Evolutionary conservation across 2,329 filamentous ascomycete genomes (phyloP).

Genomic region (Diaporthe citri): DNA sequence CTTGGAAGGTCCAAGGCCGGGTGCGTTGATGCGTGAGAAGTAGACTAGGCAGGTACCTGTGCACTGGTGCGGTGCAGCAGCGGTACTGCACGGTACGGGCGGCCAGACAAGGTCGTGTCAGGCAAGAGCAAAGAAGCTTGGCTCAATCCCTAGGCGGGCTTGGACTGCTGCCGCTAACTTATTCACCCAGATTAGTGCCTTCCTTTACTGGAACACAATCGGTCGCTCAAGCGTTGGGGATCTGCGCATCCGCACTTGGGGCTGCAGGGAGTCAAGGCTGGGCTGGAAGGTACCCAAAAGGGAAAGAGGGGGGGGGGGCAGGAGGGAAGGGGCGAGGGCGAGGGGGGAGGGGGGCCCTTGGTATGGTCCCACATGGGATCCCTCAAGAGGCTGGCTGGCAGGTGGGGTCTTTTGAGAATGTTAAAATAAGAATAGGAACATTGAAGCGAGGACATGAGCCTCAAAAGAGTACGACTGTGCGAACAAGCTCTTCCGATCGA

Average conservation of each 20-base stretch:
- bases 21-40: neutral
- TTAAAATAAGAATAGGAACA: neutral
- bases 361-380: neutral
- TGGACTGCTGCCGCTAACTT: conserved; percentile 16
- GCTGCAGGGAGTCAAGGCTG: conserved; percentile 2
- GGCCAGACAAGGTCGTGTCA: conserved; percentile 22
- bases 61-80: neutral
- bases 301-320: neutral
- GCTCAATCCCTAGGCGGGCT: conserved; percentile 28
- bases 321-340: neutral
- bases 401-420: conserved; percentile 6
- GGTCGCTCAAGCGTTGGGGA: conserved; percentile 16
- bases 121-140: conserved; percentile 25
- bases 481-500: neutral
- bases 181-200: conserved; percentile 23
- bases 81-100: neutral
- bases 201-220: conserved; percentile 28
- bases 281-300: neutral
- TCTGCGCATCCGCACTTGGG: conserved; percentile 15
- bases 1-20: neutral
- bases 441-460: neutral
- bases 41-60: neutral
- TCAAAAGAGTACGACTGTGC: neutral
- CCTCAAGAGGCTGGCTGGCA: neutral
- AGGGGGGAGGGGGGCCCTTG: neutral